Conservation (phyloP, 2,329 filamentous ascomycete species). For the Rutstroemia sp. region DNA sequence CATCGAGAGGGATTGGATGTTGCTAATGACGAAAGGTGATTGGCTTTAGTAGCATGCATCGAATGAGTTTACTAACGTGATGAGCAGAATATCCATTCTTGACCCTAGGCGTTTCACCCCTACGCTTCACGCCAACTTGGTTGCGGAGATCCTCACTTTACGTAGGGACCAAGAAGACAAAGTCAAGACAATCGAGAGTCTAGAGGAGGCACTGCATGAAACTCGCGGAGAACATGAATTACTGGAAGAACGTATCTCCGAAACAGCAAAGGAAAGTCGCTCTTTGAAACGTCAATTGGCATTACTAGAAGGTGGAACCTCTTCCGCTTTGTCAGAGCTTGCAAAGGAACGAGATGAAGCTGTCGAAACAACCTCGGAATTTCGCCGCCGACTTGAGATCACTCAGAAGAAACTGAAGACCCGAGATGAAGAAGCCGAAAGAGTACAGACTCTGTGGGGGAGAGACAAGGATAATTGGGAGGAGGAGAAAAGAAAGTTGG, state of each 20-base stretch:
- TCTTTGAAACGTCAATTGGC: conserved; percentile 80
- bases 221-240: conserved; percentile 68
- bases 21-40: conserved; percentile 51
- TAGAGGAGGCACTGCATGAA: conserved; percentile 69
- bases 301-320: conserved; percentile 78
- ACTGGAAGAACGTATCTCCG: conserved; percentile 53
- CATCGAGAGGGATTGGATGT: conserved; percentile 48
- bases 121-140: conserved; percentile 86
- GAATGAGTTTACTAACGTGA: conserved; percentile 13
- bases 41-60: no score
- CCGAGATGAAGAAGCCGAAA: conserved; percentile 77
- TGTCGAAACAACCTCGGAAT: conserved; percentile 62
- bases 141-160: conserved; percentile 85
- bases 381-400: conserved; percentile 68
- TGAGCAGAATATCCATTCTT: conserved; percentile 49
- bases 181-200: conserved; percentile 72
- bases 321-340: conserved; percentile 76
- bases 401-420: conserved; percentile 69
- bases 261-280: conserved; percentile 66
- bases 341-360: conserved; percentile 81
- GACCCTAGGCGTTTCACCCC: conserved; percentile 93
- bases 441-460: conserved; percentile 73
- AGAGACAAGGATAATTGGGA: conserved; percentile 82
- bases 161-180: conserved; percentile 89
- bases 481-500: conserved; percentile 70